Evolutionary conservation across 2,329 filamentous ascomycete genomes (phyloP).

Genomic region (Pseudocercospora macadamiae): DNA sequence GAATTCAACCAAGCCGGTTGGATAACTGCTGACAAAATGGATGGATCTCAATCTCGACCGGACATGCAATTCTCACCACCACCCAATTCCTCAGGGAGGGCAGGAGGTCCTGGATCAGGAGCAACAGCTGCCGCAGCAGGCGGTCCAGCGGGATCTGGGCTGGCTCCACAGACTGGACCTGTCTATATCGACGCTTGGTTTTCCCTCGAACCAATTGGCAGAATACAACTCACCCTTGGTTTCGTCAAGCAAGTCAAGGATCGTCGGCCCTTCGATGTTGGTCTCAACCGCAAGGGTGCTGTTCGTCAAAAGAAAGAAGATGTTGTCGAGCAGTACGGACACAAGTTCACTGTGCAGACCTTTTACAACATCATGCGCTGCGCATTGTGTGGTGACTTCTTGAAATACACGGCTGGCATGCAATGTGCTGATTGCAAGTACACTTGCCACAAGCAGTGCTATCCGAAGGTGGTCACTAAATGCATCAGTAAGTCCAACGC

Average conservation of each 20-base stretch:
- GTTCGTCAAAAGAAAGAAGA: constrained; percentile 98
- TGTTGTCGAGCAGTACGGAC: constrained; percentile 96
- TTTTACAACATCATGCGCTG: constrained; percentile 99
- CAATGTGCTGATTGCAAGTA: constrained; percentile 99
- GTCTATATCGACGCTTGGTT: constrained; percentile 89
- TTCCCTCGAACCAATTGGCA: constrained; percentile 89
- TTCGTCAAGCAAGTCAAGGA: constrained; percentile 91
- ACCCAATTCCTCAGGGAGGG: constrained; percentile 43
- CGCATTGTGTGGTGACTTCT: constrained; percentile 93
- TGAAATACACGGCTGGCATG: constrained; percentile 98
- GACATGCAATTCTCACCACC: constrained; percentile 59
- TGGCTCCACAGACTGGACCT: constrained; percentile 56
- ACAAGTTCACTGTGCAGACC: constrained; percentile 98
- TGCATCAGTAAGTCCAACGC: constrained; percentile 99
- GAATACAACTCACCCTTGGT: constrained; percentile 87
- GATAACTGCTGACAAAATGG: constrained; percentile 97
- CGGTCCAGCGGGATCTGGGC: constrained; percentile 42
- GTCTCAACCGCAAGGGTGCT: constrained; percentile 90
- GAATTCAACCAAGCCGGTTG: constrained; percentile 94
- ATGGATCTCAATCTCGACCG: constrained; percentile 58
- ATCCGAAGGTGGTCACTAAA: constrained; percentile 94
- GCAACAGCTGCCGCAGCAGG: constrained; percentile 45
- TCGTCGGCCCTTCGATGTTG: constrained; percentile 79
- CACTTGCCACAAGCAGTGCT: constrained; percentile 98
- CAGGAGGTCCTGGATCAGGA: constrained; percentile 36